Percentiles rank a stretch among this genome's conserved stretches.
These are phyloP conservation scores for Penicillium arizonense DNA, from an alignment of 495 filamentous ascomycete genomes.

Conservation along the genomic window DNA sequence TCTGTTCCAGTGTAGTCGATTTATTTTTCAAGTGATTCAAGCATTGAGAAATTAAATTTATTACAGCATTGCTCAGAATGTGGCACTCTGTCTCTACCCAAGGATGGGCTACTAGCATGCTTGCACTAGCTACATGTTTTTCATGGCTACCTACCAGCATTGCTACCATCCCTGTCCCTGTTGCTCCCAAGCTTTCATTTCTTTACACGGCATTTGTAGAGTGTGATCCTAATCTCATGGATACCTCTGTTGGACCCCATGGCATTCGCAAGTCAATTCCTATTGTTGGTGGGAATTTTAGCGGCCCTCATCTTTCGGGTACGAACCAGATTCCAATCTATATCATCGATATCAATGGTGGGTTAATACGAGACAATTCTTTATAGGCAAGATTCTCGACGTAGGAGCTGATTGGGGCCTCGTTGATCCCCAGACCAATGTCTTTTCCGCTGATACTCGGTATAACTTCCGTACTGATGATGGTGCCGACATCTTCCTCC, in stretches of 20 bases:
- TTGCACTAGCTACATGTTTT: not conserved
- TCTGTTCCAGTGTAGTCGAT: not conserved
- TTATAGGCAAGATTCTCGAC: conserved; percentile 24
- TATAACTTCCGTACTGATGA: conserved; percentile 33
- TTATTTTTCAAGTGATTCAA: not conserved
- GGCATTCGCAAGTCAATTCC: conserved; percentile 27
- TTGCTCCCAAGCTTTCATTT: conserved; percentile 22
- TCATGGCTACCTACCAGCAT: conserved; percentile 32
- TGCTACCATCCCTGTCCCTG: not conserved
- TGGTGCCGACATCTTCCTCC: conserved; percentile 27
- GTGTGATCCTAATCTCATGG: conserved; percentile 22
- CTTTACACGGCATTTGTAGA: conserved; percentile 31
- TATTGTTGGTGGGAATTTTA: conserved; percentile 34
- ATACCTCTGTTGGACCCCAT: conserved; percentile 13
- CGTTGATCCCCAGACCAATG: conserved; percentile 23
- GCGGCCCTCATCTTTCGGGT: conserved; percentile 26
- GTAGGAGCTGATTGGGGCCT: conserved; percentile 35
- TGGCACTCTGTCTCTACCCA: not conserved
- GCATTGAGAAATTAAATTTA: not conserved
- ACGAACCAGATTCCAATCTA: not conserved
- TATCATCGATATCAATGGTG: not conserved
- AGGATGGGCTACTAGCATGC: not conserved
- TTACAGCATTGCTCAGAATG: not conserved
- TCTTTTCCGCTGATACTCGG: conserved; percentile 33
- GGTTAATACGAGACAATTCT: not conserved